Evolutionary conservation across 225 moss, liverwort and hornwort species (phyloP).

Genomic region (Physcomitrium patens): DNA sequence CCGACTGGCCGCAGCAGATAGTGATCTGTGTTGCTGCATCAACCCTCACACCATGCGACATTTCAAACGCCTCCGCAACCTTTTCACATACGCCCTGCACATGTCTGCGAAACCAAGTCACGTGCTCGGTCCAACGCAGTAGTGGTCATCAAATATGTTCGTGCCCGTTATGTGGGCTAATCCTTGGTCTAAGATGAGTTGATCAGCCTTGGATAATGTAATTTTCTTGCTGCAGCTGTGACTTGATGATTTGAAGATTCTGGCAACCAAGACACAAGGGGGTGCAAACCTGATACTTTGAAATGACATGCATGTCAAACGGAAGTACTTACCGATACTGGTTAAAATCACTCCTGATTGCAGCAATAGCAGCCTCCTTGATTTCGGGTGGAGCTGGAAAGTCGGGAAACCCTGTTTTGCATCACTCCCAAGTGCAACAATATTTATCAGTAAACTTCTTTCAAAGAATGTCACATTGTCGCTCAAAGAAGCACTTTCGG

Average conservation of each 20-base stretch:
- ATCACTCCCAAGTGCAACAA: not conserved
- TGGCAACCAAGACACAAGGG: not conserved
- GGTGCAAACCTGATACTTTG: slow-evolving; percentile 17
- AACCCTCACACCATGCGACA: slow-evolving; percentile 65
- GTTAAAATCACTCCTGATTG: slow-evolving; percentile 74
- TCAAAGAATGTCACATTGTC: not conserved
- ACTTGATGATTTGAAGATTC: not conserved
- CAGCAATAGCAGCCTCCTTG: slow-evolving; percentile 81
- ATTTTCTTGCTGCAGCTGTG: too few species aligned
- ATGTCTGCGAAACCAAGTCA: slow-evolving; percentile 63
- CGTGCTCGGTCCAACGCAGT: not conserved
- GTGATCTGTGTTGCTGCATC: slow-evolving; percentile 78
- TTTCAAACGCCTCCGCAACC: slow-evolving; percentile 71
- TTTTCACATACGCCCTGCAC: slow-evolving; percentile 85
- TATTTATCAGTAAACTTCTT: not conserved
- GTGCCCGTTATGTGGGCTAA: not conserved
- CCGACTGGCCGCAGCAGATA: slow-evolving; percentile 88
- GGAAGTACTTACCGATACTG: slow-evolving; percentile 72
- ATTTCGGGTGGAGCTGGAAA: slow-evolving; percentile 77
- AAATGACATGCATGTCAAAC: slow-evolving; percentile 8
- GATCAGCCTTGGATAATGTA: not conserved
- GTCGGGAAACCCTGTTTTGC: slow-evolving; percentile 80
- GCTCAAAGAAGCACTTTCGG: not conserved
- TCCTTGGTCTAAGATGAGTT: not conserved
- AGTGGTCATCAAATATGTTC: too few species aligned